Conservation (phyloP, 2,329 filamentous ascomycete genomes). For the Cordyceps cicadae region DNA sequence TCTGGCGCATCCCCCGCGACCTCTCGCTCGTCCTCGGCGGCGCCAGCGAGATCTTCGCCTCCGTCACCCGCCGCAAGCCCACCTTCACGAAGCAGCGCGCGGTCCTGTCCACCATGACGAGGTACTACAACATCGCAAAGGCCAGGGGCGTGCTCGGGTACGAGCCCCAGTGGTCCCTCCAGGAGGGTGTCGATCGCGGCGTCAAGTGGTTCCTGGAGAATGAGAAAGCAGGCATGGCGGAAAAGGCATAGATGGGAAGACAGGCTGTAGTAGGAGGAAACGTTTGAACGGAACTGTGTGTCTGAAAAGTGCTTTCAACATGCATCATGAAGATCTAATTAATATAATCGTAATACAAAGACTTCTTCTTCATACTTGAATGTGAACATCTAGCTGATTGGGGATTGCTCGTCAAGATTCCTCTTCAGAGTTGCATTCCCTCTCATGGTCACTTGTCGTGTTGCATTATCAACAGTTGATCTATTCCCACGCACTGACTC, state of each 20-base stretch:
- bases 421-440: too few relatives aligned
- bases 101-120: slow-evolving; percentile 62
- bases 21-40: slow-evolving; percentile 45
- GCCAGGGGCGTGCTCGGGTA: slow-evolving; percentile 64
- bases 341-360: not conserved
- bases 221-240: slow-evolving; percentile 26
- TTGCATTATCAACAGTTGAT: too few relatives aligned
- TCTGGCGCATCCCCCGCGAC: slow-evolving; percentile 46
- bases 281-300: not conserved
- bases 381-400: too few relatives aligned
- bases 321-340: not conserved
- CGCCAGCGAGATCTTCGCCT: slow-evolving; percentile 44
- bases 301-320: not conserved
- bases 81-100: slow-evolving; percentile 54
- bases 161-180: slow-evolving; percentile 54
- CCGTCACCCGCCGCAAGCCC: slow-evolving; percentile 41
- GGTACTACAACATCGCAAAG: slow-evolving; percentile 72
- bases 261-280: too few relatives aligned
- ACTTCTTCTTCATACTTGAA: not conserved
- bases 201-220: slow-evolving; percentile 49
- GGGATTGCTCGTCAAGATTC: too few relatives aligned
- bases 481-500: too few relatives aligned
- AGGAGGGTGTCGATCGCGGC: slow-evolving; percentile 52
- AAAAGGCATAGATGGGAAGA: not conserved
- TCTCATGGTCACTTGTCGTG: too few relatives aligned